Evolutionary conservation across 2,329 filamentous ascomycete genomes (phyloP).

Genomic region (Aspergillus glaucus): DNA sequence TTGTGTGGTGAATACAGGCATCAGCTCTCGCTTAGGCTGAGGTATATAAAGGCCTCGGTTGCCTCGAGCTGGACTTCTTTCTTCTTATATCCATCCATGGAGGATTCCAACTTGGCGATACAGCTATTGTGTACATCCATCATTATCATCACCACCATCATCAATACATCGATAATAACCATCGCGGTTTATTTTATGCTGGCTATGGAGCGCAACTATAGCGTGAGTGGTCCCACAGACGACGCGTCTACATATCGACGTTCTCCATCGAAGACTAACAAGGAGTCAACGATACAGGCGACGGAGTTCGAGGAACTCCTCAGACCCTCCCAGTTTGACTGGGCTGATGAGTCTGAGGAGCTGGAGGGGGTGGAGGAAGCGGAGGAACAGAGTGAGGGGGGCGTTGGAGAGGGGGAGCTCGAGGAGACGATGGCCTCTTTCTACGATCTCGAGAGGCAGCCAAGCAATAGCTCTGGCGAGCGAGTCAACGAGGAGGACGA

Average conservation of each 20-base stretch:
- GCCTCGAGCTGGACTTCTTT: not conserved
- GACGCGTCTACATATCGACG: not conserved
- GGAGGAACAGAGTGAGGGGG: not conserved
- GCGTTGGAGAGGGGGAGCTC: not conserved
- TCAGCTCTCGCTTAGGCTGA: not conserved
- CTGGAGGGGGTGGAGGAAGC: not conserved
- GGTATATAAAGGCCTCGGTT: not conserved
- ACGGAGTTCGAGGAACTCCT: not conserved
- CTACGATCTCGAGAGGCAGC: not conserved
- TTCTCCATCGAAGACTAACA: not conserved
- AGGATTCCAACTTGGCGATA: not conserved
- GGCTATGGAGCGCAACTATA: not conserved
- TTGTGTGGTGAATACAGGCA: not conserved
- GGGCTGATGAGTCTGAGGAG: constrained; percentile 1
- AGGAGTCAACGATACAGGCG: not conserved
- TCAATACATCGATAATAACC: too few relatives aligned
- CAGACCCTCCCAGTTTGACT: constrained; percentile 2
- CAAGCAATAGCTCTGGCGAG: not conserved
- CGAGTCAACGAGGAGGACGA: not conserved
- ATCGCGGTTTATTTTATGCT: not conserved
- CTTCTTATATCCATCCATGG: not conserved
- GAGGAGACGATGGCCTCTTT: not conserved
- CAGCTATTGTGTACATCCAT: too few relatives aligned
- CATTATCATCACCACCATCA: too few relatives aligned
- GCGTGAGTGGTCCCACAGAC: not conserved